Base-by-base conservation (phyloP, 257 asterid genomes). In the Eucommia ulmoides region DNA sequence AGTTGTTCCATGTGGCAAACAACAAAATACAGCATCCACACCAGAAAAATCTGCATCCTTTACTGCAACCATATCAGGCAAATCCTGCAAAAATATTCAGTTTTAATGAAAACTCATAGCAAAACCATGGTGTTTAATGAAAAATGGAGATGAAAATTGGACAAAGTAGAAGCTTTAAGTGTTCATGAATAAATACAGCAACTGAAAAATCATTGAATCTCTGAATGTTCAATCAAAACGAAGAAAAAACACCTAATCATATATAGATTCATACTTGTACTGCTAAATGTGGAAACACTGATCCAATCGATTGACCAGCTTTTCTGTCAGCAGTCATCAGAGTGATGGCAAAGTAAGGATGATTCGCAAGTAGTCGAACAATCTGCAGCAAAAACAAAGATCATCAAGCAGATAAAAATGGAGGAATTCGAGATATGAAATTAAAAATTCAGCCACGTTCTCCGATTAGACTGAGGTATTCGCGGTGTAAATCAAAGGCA, bases 1-100 rank as follows among this genome's bases (percentile, higher is more conserved):
- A 50, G 95, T 82, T 45, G 95, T 84, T 62, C 97, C 97, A 65
- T 88, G 97, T 15, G 97, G 97, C 77, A 88, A 82, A 67, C 95
- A 88, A 65, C 97, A 88, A 69, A 88, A 82, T 26, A 88, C 77
- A 24, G 95, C 97, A 84, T 88, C 97, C 24, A 88, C 89, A 61
- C 41, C 49, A 29, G 85, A 74, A 65, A 84, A 88, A 59, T 88
- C 83, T 0, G 97, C 95, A 72, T 88, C 97, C 57, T 77, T 79
- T 52, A 84, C 83, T 56, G 94, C 83, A 56, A 88, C 74, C 92
- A 88, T 53, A 72, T 73, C 71, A 9, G 97, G 95, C 70, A 88
- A 81, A 65, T 70, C 83, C 97, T 88, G 61, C 29, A 59, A 52
- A 56, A n/a, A n/a, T n/a, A n/a, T n/a, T n/a, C n/a, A n/a, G n/a